Evolutionary conservation across 2,329 filamentous ascomycete species (phyloP).

Genomic region (Acrodontium crateriforme): DNA sequence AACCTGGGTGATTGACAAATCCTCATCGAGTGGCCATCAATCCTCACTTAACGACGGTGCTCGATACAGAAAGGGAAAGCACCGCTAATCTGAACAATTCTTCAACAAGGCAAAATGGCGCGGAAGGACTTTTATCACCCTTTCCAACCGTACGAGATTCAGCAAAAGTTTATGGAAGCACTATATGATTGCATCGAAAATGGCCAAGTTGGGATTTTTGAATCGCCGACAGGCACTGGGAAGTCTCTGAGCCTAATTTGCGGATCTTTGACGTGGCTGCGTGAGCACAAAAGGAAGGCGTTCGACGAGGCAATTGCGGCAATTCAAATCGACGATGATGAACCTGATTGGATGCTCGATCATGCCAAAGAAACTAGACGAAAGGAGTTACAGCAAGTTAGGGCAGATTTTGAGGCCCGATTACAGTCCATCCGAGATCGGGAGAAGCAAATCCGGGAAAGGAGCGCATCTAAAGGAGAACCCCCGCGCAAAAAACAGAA

Average conservation of each 20-base stretch:
- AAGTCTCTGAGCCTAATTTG: slow-evolving; percentile 91
- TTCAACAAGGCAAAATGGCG: slow-evolving; percentile 8
- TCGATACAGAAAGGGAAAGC: slow-evolving; percentile 31
- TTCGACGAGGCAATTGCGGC: slow-evolving; percentile 41
- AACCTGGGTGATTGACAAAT: slow-evolving; percentile 48
- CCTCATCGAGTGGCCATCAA: slow-evolving; percentile 6
- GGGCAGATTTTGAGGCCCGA: slow-evolving; percentile 60
- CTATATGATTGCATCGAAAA: slow-evolving; percentile 67
- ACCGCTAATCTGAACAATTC: slow-evolving; percentile 21
- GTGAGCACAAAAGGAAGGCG: slow-evolving; percentile 55
- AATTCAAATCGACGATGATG: slow-evolving; percentile 43
- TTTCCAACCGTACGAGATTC: slow-evolving; percentile 75
- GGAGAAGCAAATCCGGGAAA: slow-evolving; percentile 46
- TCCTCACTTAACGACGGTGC: slow-evolving; percentile 22
- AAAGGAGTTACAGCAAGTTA: slow-evolving; percentile 50
- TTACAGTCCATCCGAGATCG: slow-evolving; percentile 49
- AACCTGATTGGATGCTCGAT: slow-evolving; percentile 75
- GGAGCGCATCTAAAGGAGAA: slow-evolving; percentile 31
- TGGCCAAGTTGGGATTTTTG: slow-evolving; percentile 74
- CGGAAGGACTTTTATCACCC: slow-evolving; percentile 65
- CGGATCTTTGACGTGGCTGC: slow-evolving; percentile 79
- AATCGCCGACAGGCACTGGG: slow-evolving; percentile 77
- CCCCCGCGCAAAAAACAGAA: slow-evolving; percentile 34
- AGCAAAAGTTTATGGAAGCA: slow-evolving; percentile 73
- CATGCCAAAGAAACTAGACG: slow-evolving; percentile 57